Evolutionary conservation across 2,329 filamentous ascomycete genomes (phyloP).

Genomic region (Cytospora paraplurivora): DNA sequence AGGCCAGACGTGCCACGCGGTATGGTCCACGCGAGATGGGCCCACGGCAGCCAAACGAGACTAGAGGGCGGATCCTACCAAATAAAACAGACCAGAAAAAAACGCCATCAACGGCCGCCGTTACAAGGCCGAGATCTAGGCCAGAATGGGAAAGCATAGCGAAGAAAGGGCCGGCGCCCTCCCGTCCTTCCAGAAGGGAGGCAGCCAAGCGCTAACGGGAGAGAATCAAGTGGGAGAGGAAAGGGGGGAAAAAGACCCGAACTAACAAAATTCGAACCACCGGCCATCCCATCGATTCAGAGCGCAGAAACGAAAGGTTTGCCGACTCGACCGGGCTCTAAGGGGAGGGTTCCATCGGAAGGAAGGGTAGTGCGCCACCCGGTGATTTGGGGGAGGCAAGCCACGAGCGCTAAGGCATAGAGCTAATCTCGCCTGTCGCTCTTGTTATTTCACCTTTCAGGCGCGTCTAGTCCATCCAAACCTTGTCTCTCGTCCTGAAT

Average conservation of each 20-base stretch:
- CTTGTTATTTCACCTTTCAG: not conserved
- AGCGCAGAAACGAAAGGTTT: too few relatives aligned
- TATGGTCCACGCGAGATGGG: not conserved
- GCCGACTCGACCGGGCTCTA: too few relatives aligned
- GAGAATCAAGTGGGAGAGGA: not conserved
- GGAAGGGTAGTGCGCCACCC: too few relatives aligned
- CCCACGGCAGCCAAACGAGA: not conserved
- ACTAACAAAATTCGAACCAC: not conserved
- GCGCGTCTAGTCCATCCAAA: not conserved
- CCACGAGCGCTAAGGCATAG: not conserved
- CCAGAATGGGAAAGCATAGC: constrained; percentile 7
- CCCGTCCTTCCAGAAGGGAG: not conserved
- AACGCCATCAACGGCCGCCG: constrained; percentile 4
- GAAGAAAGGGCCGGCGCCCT: not conserved
- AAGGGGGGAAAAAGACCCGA: not conserved
- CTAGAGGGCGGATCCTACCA: not conserved
- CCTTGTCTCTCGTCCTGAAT: not conserved
- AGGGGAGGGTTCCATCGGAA: too few relatives aligned
- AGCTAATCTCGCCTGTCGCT: not conserved
- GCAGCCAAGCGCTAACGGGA: not conserved
- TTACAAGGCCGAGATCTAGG: not conserved
- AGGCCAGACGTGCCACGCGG: not conserved
- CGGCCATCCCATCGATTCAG: not conserved
- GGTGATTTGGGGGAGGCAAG: not conserved
- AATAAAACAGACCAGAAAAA: not conserved